Percentiles rank a stretch among this genome's conserved stretches.
Conservation (phyloP, 2,329 filamentous ascomycete genomes). For the Coniochaeta hoffmannii region DNA sequence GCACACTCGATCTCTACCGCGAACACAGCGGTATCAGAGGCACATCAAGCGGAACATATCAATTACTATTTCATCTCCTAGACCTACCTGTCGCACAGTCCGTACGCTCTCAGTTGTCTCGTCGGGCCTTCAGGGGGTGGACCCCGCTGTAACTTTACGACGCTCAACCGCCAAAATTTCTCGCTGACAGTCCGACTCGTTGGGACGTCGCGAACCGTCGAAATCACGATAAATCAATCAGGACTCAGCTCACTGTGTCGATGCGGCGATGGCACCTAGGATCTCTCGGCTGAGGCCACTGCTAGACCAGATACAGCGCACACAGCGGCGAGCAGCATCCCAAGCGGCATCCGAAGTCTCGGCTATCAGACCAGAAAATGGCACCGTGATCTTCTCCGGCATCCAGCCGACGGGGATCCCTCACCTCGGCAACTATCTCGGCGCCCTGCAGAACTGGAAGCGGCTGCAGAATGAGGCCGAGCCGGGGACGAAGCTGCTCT, state of each 20-base stretch:
- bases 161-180: background rate
- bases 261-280: background rate
- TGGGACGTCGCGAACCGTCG: background rate
- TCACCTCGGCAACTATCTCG: constrained; percentile 92
- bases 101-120: background rate
- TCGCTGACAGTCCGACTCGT: background rate
- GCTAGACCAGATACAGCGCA: background rate
- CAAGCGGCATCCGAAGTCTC: background rate
- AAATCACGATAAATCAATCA: background rate
- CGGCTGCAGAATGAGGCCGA: constrained; percentile 61
- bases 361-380: no score
- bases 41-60: no score
- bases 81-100: no score
- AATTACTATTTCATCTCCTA: no score
- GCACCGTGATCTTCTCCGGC: constrained; percentile 72
- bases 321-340: background rate
- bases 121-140: background rate
- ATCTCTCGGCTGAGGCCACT: background rate
- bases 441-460: constrained; percentile 82
- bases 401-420: constrained; percentile 95
- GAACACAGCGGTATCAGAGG: no score
- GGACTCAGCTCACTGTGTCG: background rate
- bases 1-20: no score
- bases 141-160: background rate
- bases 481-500: constrained; percentile 58